Evolutionary conservation across 257 asterid species (phyloP), one percentile per base, ranked within the genome.

Genomic region (Solanum pimpinellifolium): DNA sequence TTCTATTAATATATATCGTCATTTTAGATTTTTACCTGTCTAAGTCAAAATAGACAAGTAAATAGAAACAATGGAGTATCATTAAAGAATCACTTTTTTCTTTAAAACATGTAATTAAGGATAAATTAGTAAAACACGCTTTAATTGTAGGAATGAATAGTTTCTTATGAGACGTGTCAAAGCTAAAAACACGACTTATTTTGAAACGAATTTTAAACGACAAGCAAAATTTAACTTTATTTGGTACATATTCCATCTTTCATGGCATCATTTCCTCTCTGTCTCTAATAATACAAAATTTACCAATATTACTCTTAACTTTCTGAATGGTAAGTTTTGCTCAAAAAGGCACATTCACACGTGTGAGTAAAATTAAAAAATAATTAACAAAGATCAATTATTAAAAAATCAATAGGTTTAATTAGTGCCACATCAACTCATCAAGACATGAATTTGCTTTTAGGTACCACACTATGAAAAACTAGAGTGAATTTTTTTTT

Each of bases 401-500:
- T 47, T 80, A 29, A 80, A 21, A 46, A 47, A 25, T 80, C 16
- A 16, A 4, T 81, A 81, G 70, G 46, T 31, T 56, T 81, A 81
- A 49, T 81, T 49, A 81, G 88, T 85, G 88, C 80, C 86, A 83
- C 85, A 89, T 87, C 86, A 87, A 87, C 86, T 74, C 83, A 87
- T 87, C 86, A 87, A 87, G 89, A 87, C 88, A 89, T 86, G 88
- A 47, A 85, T 78, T 78, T 91, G 88, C 88, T 91, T 91, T 89
- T 88, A 23, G 74, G 59, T 35, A 35, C 59, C 70, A 49, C 74
- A 33, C 59, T 86, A 75, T 80, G 41, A 82, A 90, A 90, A 88
- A 88, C 44, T 80, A 70, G 37, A 83, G 85, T 80, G 82, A 76
- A 35, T 69, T 83, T 52, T 4, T 49, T 47, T 12, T 3, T 3